Evolutionary conservation across 2,329 filamentous ascomycete species (phyloP), one percentile per base, ranked within the genome.

Genomic region (Talaromyces pinophilus): DNA sequence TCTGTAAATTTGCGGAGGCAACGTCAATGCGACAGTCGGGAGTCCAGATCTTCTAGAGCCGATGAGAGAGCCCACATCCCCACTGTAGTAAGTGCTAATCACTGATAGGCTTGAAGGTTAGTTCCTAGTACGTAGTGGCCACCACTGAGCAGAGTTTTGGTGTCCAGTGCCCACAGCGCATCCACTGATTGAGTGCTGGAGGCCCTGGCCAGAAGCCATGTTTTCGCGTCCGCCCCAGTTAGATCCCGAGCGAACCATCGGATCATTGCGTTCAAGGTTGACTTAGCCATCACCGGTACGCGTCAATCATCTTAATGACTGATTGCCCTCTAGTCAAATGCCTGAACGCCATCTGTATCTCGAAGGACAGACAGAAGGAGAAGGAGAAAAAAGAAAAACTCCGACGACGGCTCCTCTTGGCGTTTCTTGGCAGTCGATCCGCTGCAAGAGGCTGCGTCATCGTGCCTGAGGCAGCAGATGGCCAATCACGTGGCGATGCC

Each of bases 1-100:
- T 55, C 52, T 55, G 28, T 35, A 57, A 38, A 22, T 40, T n/a
- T 38, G 52, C 11, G 30, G 52, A 57, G 52, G 52, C 54, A 57
- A 57, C 11, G 54, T 57, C 33, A 35, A 38, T 57, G 54, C 54
- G 33, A 57, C 54, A 22, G n/a, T 22, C 52, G 30, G 52, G 5
- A 35, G 30, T 38, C 54, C 54, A 38, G 54, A 40, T 57, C 54
- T 19, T 57, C 30, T 35, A 10, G 7, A 55, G 50, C 17, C 13
- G 50, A 33, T 30, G 22, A 30, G 15, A 52, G 30, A 33, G 28
- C 28, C 50, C 54, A 22, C 54, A 57, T 15, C 54, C 13, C 54
- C 54, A 57, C 54, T 11, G 35, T 15, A 28, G n/a, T 11, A 8
- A 25, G n/a, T 15, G 50, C 28, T 8, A 52, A 28, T 30, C 48